These are phyloP conservation scores for Blastobotrys parvus DNA, from an alignment of 805 yeast genomes.

Conservation along the genomic window DNA sequence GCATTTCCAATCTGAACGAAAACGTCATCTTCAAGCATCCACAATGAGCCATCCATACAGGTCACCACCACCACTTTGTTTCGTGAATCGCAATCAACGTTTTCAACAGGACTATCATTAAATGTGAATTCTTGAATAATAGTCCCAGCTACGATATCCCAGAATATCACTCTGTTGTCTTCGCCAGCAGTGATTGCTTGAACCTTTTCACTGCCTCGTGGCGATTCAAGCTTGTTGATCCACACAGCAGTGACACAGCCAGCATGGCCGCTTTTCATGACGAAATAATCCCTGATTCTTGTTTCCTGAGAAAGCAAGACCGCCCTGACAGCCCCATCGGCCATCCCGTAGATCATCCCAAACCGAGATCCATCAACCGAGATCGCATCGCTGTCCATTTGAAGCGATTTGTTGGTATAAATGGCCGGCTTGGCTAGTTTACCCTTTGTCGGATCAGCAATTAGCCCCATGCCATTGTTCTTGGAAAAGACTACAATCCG, in stretches of 20 bases:
- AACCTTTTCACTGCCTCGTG: slow-evolving; percentile 8
- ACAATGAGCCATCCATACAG: slow-evolving; percentile 8
- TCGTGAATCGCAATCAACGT: slow-evolving; percentile 10
- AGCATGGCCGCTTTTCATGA: slow-evolving; percentile 17
- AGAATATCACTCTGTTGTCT: slow-evolving; percentile 14
- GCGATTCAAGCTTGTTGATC: slow-evolving; percentile 18
- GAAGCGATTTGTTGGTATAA: slow-evolving; percentile 15
- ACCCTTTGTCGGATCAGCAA: slow-evolving; percentile 26
- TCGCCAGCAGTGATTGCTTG: slow-evolving; percentile 16
- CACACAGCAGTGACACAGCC: slow-evolving; percentile 21
- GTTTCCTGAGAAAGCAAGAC: slow-evolving; percentile 20
- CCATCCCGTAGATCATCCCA: slow-evolving; percentile 24
- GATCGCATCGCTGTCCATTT: slow-evolving; percentile 11
- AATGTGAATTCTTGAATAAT: slow-evolving; percentile 7
- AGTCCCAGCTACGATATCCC: slow-evolving; percentile 10
- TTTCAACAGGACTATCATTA: slow-evolving; percentile 4
- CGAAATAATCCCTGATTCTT: slow-evolving; percentile 19
- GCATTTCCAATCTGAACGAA: slow-evolving; percentile 2
- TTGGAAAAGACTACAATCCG: slow-evolving; percentile 20
- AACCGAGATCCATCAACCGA: slow-evolving; percentile 23
- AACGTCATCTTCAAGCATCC: slow-evolving; percentile 1
- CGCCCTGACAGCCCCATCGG: slow-evolving; percentile 19
- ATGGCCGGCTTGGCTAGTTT: slow-evolving; percentile 21
- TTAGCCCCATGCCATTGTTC: slow-evolving; percentile 19
- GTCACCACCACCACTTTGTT: slow-evolving; percentile 10